phyloP scores from a whole-genome alignment of 306 rosid species.

The Cyamopsis tetragonoloba region DNA sequence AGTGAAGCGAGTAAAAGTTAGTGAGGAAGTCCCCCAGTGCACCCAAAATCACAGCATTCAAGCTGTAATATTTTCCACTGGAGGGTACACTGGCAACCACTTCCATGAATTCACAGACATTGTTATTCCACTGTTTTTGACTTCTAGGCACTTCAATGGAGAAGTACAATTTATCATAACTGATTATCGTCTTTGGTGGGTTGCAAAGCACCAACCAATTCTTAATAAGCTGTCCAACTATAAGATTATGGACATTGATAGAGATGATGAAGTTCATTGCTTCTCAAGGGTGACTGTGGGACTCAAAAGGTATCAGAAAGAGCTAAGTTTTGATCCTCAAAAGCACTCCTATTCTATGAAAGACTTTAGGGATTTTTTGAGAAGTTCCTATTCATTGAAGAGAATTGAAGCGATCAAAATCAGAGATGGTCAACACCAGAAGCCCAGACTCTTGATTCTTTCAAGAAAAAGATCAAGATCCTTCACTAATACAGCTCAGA shows the following conservation, averaged over 20 bases:
- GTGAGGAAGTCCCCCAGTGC: constrained; percentile 41
- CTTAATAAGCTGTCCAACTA: constrained; percentile 57
- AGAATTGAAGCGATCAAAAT: constrained; percentile 41
- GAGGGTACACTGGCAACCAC: constrained; percentile 80
- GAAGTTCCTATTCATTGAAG: constrained; percentile 53
- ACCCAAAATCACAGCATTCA: constrained; percentile 51
- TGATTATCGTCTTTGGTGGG: constrained; percentile 45
- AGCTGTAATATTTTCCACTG: constrained; percentile 63
- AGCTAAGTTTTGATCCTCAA: constrained; percentile 58
- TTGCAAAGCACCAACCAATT: constrained; percentile 40
- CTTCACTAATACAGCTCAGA: constrained; percentile 56
- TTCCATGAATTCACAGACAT: constrained; percentile 83
- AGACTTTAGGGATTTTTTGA: constrained; percentile 63
- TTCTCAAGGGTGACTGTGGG: constrained; percentile 69
- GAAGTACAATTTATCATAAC: constrained; percentile 68
- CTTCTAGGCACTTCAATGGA: constrained; percentile 59
- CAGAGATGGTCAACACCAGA: constrained; percentile 20
- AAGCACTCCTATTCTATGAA: constrained; percentile 57
- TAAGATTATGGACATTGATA: constrained; percentile 54
- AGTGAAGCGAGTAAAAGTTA: constrained; percentile 27
- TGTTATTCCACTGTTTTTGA: constrained; percentile 64
- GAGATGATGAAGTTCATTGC: constrained; percentile 60
- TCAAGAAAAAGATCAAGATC: constrained; percentile 63
- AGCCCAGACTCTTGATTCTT: constrained; percentile 65
- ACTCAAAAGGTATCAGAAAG: constrained; percentile 52